These are phyloP conservation scores for Mycotypha africana DNA, from an alignment of 371 early-diverging fungal genomes.

Conservation along the genomic window DNA sequence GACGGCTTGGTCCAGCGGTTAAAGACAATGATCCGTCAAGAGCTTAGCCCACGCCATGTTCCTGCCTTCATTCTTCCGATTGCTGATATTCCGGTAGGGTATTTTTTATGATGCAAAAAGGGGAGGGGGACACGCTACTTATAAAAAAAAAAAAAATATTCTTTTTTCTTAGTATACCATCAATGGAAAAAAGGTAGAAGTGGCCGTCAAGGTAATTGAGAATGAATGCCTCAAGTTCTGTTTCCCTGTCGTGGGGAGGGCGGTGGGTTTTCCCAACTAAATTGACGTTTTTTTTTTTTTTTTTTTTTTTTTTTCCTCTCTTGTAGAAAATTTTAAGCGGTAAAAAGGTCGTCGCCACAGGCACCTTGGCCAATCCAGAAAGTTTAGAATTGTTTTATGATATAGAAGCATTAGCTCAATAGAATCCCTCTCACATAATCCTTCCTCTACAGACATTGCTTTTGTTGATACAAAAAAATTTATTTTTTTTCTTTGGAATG, in stretches of 20 bases:
- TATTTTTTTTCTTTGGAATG: too few species aligned
- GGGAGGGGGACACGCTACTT: too few species aligned
- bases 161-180: conserved; percentile 66
- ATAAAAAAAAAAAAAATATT: too few species aligned
- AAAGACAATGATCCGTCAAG: conserved; percentile 71
- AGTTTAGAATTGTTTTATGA: conserved; percentile 70
- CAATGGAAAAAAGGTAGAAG: conserved; percentile 97
- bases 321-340: conserved; percentile 74
- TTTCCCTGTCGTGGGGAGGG: too few species aligned
- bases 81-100: conserved; percentile 80
- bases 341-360: conserved; percentile 64
- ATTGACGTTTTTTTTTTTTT: conserved; percentile 1
- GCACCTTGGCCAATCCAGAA: conserved; percentile 85
- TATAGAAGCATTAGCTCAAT: conserved; percentile 55
- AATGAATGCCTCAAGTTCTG: background rate
- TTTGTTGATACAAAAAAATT: too few species aligned
- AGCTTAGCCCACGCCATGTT: conserved; percentile 90
- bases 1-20: conserved; percentile 54
- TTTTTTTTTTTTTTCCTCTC: background rate
- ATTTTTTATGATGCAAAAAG: background rate
- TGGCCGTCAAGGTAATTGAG: conserved; percentile 77
- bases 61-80: conserved; percentile 84
- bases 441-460: too few species aligned
- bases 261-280: too few species aligned
- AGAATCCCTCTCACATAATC: too few species aligned